Percentiles rank a stretch among this genome's conserved stretches.
phyloP scores from a whole-genome alignment of 192 early-diverging fungal genomes.

The Powellomyces hirtus region DNA sequence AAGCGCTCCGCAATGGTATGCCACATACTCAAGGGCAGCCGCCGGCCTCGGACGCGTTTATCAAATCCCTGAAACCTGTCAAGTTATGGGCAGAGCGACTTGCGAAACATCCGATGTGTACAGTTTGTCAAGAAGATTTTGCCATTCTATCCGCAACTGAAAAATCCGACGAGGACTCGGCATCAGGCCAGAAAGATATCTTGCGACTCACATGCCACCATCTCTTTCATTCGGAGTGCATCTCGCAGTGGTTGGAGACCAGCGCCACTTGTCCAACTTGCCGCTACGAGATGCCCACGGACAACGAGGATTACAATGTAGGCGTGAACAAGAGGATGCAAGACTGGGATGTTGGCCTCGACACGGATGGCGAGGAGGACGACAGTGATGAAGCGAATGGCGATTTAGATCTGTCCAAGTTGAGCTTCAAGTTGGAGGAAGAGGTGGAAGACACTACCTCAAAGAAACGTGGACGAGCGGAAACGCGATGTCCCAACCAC shows the following conservation, averaged over 20 bases:
- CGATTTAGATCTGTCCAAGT: no score
- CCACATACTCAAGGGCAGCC: conserved; percentile 9
- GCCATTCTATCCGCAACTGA: background rate
- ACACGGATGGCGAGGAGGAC: conserved; percentile 1
- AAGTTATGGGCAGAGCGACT: background rate
- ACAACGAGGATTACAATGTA: conserved; percentile 22
- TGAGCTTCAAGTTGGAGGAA: no score
- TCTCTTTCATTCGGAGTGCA: conserved; percentile 32
- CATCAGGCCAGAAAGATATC: background rate
- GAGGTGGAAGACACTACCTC: no score
- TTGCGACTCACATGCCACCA: conserved; percentile 28
- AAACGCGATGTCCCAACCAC: no score
- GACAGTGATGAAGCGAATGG: no score
- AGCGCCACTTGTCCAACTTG: conserved; percentile 39
- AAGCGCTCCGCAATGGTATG: background rate
- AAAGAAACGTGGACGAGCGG: no score
- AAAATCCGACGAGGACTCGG: background rate
- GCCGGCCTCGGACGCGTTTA: background rate
- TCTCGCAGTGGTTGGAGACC: conserved; percentile 32
- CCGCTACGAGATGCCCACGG: conserved; percentile 31
- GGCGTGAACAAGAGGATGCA: conserved; percentile 8
- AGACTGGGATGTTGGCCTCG: background rate
- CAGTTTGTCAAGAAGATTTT: conserved; percentile 30
- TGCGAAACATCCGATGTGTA: conserved; percentile 2
- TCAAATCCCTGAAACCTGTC: background rate